Conservation (phyloP, 2,329 filamentous ascomycete genomes). For the Xylaria digitata region DNA sequence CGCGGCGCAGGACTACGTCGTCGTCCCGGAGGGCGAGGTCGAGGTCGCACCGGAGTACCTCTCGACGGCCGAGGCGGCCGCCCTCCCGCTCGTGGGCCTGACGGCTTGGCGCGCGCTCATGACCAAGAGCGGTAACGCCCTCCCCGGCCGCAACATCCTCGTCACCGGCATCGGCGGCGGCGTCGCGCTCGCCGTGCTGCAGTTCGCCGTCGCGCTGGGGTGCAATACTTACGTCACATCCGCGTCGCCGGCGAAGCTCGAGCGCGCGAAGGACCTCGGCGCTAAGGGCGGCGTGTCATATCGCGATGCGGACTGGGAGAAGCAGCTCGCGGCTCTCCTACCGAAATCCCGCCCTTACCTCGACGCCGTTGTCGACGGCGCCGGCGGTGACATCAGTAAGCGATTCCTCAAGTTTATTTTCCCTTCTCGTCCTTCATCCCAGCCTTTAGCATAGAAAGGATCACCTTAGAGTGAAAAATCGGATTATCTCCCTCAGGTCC, state of each 20-base stretch:
- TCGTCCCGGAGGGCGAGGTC: conserved; percentile 76
- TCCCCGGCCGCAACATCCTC: conserved; percentile 77
- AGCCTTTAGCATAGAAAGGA: no score
- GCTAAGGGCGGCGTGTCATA: conserved; percentile 87
- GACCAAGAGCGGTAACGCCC: conserved; percentile 75
- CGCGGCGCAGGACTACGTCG: conserved; percentile 78
- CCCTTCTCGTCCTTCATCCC: no score
- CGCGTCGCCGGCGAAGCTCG: conserved; percentile 79
- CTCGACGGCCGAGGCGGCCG: conserved; percentile 78
- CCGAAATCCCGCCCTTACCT: conserved; percentile 74
- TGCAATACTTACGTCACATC: conserved; percentile 86
- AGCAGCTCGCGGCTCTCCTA: conserved; percentile 72
- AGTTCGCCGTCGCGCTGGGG: conserved; percentile 81
- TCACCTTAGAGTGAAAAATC: no score
- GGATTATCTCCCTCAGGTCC: no score
- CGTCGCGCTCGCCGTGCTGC: conserved; percentile 83
- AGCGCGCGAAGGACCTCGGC: conserved; percentile 76
- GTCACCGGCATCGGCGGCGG: conserved; percentile 94
- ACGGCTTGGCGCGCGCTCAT: conserved; percentile 90
- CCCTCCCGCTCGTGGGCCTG: conserved; percentile 84
- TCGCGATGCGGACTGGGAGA: conserved; percentile 83
- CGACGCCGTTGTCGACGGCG: conserved; percentile 90
- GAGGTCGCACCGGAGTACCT: conserved; percentile 82
- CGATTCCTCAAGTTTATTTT: no score
- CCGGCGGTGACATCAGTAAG: conserved; percentile 78